These are phyloP conservation scores for Scenedesmus sp. DNA, from an alignment of 163 green algal genomes.

Conservation along the genomic window DNA sequence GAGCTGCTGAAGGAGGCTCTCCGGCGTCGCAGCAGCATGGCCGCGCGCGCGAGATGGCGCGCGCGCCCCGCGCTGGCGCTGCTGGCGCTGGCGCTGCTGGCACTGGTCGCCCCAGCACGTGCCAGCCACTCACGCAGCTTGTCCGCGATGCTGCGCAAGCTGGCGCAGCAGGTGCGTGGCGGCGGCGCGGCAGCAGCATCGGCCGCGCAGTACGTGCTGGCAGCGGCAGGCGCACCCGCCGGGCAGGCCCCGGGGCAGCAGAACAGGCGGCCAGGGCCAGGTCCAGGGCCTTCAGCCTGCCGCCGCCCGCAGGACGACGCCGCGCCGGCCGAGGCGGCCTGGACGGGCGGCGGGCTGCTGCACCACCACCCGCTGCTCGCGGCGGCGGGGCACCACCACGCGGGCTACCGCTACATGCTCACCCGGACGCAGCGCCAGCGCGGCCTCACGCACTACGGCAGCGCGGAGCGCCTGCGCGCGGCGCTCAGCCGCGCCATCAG, in stretches of 20 bases:
- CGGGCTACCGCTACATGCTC: conserved; percentile 37
- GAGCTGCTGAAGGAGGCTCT: too few relatives aligned
- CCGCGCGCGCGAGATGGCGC: neutral
- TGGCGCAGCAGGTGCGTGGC: neutral
- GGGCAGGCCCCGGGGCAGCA: too few relatives aligned
- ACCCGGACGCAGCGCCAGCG: conserved; percentile 35
- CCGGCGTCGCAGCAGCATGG: too few relatives aligned
- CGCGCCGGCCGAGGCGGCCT: conserved; percentile 14
- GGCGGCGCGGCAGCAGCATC: neutral
- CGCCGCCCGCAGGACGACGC: neutral
- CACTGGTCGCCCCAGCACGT: neutral
- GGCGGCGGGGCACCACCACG: conserved; percentile 27
- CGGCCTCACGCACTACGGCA: conserved; percentile 40
- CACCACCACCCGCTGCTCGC: conserved; percentile 33
- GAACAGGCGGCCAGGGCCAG: too few relatives aligned
- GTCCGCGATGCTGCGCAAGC: neutral
- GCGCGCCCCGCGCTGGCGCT: neutral
- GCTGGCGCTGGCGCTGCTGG: neutral
- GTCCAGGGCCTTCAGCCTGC: neutral
- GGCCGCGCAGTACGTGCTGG: neutral
- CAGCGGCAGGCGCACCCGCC: neutral
- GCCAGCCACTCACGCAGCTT: neutral
- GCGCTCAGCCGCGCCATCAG: conserved; percentile 33
- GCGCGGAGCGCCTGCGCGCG: conserved; percentile 33
- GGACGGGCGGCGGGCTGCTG: too few relatives aligned